These are phyloP conservation scores for Aspergillus unguis DNA, from an alignment of 2,329 filamentous ascomycete genomes.

Conservation along the genomic window DNA sequence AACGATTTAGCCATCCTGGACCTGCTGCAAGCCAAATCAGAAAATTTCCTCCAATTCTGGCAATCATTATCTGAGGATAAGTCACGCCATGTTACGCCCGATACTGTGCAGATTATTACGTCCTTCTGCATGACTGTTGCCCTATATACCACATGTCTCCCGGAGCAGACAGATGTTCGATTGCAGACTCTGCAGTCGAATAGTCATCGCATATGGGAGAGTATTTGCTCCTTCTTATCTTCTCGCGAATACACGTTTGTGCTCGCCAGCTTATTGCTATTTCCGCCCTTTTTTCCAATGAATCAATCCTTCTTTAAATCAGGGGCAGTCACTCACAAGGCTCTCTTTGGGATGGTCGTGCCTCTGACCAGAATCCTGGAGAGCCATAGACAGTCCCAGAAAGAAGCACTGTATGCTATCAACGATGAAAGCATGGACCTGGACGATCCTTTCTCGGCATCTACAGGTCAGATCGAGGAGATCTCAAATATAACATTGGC, in stretches of 20 bases:
- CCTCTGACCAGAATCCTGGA: conserved; percentile 34
- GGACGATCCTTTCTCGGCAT: conserved; percentile 36
- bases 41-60: conserved; percentile 46
- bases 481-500: conserved; percentile 25
- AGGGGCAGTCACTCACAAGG: conserved; percentile 20
- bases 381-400: conserved; percentile 22
- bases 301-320: conserved; percentile 17
- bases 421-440: conserved; percentile 43
- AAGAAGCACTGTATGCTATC: conserved; percentile 9
- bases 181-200: conserved; percentile 28
- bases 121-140: conserved; percentile 47
- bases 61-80: conserved; percentile 40
- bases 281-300: conserved; percentile 33
- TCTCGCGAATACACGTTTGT: conserved; percentile 27
- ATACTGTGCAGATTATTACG: conserved; percentile 50
- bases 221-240: conserved; percentile 33
- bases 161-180: conserved; percentile 30
- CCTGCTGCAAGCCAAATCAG: conserved; percentile 45
- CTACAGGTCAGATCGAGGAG: conserved; percentile 21
- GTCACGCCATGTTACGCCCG: conserved; percentile 46
- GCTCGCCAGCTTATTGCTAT: conserved; percentile 31
- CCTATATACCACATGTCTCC: conserved; percentile 37
- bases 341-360: conserved; percentile 25
- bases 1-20: conserved; percentile 44
- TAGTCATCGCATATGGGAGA: conserved; percentile 32